phyloP scores from a whole-genome alignment of 768 basidiomycete species.

The Suillus clintonianus region DNA sequence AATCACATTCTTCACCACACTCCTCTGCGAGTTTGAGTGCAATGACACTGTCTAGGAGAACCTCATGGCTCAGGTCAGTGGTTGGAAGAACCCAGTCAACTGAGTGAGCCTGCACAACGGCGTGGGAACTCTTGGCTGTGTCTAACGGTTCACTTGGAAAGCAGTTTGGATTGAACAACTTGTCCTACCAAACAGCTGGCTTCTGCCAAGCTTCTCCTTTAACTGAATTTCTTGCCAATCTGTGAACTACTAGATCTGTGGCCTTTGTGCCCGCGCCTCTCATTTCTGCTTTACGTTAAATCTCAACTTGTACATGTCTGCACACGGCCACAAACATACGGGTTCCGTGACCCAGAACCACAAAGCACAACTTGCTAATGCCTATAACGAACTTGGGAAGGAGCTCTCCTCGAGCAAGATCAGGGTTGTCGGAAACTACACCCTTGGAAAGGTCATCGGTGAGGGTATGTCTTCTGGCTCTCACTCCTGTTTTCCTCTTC shows the following conservation, averaged over 20 bases:
- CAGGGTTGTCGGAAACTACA: too few species aligned
- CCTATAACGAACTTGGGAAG: constrained; percentile 96
- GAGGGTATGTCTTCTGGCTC: too few species aligned
- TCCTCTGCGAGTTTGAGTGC: constrained; percentile 14
- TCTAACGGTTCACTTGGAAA: not conserved
- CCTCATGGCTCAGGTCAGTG: constrained; percentile 23
- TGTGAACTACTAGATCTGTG: constrained; percentile 24
- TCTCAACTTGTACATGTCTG: constrained; percentile 43
- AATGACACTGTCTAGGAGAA: constrained; percentile 31
- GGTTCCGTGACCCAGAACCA: constrained; percentile 70
- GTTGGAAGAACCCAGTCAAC: constrained; percentile 7
- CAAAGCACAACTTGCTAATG: constrained; percentile 88
- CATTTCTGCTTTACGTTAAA: constrained; percentile 33
- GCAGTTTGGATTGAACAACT: not conserved
- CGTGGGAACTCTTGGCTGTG: constrained; percentile 1
- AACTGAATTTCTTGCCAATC: constrained; percentile 16
- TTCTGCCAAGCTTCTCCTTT: not conserved
- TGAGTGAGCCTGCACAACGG: not conserved
- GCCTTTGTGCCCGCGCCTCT: constrained; percentile 36
- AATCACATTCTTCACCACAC: not conserved
- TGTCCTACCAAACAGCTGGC: not conserved
- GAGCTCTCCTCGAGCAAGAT: too few species aligned
- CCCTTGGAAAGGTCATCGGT: too few species aligned
- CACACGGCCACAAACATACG: constrained; percentile 60
- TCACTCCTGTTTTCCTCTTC: too few species aligned